Evolutionary conservation across 1,284 basidiomycete genomes (phyloP), one percentile per base, ranked within the genome.

Genomic region (Microbotryum violaceum): DNA sequence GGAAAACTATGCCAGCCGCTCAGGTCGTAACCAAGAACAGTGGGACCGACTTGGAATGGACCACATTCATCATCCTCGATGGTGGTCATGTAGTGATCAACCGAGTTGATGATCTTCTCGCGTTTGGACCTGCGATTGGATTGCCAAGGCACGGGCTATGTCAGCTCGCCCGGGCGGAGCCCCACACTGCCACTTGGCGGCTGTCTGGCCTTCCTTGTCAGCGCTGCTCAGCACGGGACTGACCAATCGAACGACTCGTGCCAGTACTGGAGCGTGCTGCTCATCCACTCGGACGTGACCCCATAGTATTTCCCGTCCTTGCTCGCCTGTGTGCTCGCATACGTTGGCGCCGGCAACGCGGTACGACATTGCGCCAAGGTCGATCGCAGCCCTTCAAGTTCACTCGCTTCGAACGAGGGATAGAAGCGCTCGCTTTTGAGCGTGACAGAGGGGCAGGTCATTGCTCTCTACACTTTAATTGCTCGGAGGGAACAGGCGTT

Each of bases 31-130:
- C 14, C n/a, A 3, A 29, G 53, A 48, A 16, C 5, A 55, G 25
- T 16, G 14, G 12, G 21, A 49, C 49, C 16, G 31, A 60, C 58
- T 47, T 62, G 56, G 60, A 61, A 62, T 1, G 53, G 12, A 0
- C 50, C n/a, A 5, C 61, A 58, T 2, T 53, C 37, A 42, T 12
- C 51, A 37, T 59, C 56, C 1, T 66, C 46, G n/a, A 66, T 14
- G 16, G 29, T 53, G 3, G 61, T 53, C 12, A 49, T 53, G 62
- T 49, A 68, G 58, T 68, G 64, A 16, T 65, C 46, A 21, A 68
- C 62, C 10, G 29, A 56, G 27, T 66, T 60, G 42, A 68, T 58
- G 45, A 47, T 44, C 5, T 49, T 33, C 33, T 68, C 67, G 20
- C 58, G 49, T 45, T 51, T 54, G 16, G 52, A 55, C 66, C 66